These are phyloP conservation scores for Panicum virgatum DNA, from an alignment of 202 grass and related monocot species.

Conservation along the genomic window DNA sequence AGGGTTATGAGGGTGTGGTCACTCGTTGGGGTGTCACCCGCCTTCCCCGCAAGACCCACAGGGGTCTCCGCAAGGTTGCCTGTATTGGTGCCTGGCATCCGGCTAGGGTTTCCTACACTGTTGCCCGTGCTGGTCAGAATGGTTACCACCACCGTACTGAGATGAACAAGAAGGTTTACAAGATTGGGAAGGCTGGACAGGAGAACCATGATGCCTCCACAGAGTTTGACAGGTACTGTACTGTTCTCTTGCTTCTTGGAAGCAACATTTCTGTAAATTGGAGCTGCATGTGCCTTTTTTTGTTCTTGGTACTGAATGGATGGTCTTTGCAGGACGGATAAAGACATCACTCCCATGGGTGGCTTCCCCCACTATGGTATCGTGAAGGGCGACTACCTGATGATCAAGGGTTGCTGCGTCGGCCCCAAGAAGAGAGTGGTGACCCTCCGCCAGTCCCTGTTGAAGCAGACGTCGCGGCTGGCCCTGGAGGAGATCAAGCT, in stretches of 20 bases:
- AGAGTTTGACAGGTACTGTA: slow-evolving; percentile 87
- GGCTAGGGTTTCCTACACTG: slow-evolving; percentile 89
- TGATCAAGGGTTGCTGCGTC: slow-evolving; percentile 90
- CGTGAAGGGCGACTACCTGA: slow-evolving; percentile 77
- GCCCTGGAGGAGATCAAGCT: slow-evolving; percentile 92
- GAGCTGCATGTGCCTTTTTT: background rate
- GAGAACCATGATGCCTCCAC: slow-evolving; percentile 69
- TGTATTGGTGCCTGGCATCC: slow-evolving; percentile 98
- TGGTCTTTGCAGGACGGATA: slow-evolving; percentile 70
- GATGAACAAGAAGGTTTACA: slow-evolving; percentile 95
- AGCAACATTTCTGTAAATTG: background rate
- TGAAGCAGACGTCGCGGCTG: slow-evolving; percentile 80
- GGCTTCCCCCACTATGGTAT: slow-evolving; percentile 94
- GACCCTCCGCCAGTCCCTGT: slow-evolving; percentile 78
- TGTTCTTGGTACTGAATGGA: background rate
- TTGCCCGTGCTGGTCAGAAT: too few relatives aligned
- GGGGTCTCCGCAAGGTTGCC: slow-evolving; percentile 90
- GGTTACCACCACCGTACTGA: too few relatives aligned
- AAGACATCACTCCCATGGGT: slow-evolving; percentile 94
- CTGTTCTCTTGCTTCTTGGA: background rate
- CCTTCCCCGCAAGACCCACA: slow-evolving; percentile 94
- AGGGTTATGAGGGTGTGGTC: slow-evolving; percentile 94
- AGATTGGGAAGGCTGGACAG: slow-evolving; percentile 79
- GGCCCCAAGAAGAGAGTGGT: slow-evolving; percentile 94
- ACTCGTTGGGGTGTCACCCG: slow-evolving; percentile 94